Conservation (phyloP, 2,329 filamentous ascomycete genomes). For the Colletotrichum sp. region DNA sequence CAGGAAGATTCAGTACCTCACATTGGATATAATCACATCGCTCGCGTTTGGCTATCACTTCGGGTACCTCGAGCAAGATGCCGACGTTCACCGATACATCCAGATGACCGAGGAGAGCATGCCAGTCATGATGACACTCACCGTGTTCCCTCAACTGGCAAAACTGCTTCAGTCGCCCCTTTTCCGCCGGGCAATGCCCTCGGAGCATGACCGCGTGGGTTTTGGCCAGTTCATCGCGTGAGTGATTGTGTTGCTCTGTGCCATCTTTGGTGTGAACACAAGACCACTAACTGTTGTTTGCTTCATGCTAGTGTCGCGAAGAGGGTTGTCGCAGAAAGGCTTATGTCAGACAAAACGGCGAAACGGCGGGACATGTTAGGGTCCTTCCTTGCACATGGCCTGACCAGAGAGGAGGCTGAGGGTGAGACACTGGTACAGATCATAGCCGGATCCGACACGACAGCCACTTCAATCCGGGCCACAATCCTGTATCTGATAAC, state of each 20-base stretch:
- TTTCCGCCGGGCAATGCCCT: conserved; percentile 46
- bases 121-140: conserved; percentile 47
- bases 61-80: conserved; percentile 52
- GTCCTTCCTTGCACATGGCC: conserved; percentile 44
- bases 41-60: conserved; percentile 57
- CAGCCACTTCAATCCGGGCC: conserved; percentile 42
- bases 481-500: conserved; percentile 57
- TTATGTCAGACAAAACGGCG: conserved; percentile 19
- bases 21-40: conserved; percentile 60
- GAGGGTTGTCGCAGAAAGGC: conserved; percentile 25
- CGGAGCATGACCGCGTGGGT: conserved; percentile 41
- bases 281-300: not conserved
- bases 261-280: not conserved
- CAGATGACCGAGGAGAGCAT: conserved; percentile 46
- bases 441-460: conserved; percentile 43
- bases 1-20: conserved; percentile 56
- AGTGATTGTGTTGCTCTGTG: not conserved
- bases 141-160: conserved; percentile 45
- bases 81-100: conserved; percentile 54
- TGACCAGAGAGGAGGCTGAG: conserved; percentile 31
- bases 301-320: conserved; percentile 23
- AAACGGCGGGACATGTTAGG: conserved; percentile 42
- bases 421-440: conserved; percentile 38
- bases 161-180: conserved; percentile 45
- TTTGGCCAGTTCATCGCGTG: conserved; percentile 42